These are phyloP conservation scores for Calocybe cyanea DNA, from an alignment of 768 basidiomycete genomes.

Conservation along the genomic window DNA sequence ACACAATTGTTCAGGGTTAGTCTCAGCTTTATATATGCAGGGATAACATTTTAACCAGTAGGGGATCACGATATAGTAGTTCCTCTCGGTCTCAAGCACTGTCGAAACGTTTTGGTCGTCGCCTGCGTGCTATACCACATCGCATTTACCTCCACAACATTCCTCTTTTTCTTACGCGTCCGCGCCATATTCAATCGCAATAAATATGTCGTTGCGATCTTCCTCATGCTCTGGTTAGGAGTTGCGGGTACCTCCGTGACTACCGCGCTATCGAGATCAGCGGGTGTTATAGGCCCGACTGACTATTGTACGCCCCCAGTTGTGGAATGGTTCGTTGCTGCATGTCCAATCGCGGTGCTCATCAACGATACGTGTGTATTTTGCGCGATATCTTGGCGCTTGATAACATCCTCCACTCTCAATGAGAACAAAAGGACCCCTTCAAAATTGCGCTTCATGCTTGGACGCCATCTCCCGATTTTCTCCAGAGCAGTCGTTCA, in stretches of 20 bases:
- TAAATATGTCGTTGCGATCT: slow-evolving; percentile 18
- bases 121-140: slow-evolving; percentile 4
- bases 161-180: slow-evolving; percentile 11
- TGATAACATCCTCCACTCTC: slow-evolving; percentile 4
- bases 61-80: background rate
- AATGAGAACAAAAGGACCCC: slow-evolving; percentile 3
- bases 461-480: slow-evolving; percentile 17
- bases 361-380: slow-evolving; percentile 29
- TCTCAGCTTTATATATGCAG: background rate
- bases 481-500: slow-evolving; percentile 21
- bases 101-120: slow-evolving; percentile 4
- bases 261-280: slow-evolving; percentile 17
- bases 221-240: slow-evolving; percentile 25
- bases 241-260: slow-evolving; percentile 20
- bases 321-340: slow-evolving; percentile 13
- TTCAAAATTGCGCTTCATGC: slow-evolving; percentile 2
- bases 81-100: slow-evolving; percentile 15
- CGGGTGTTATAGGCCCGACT: slow-evolving; percentile 25
- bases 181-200: slow-evolving; percentile 17
- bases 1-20: slow-evolving; percentile 20
- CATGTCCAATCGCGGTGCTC: slow-evolving; percentile 17
- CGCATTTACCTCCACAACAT: slow-evolving; percentile 5
- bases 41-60: background rate
- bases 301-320: slow-evolving; percentile 23
- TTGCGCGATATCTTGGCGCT: slow-evolving; percentile 26